Evolutionary conservation across 768 basidiomycete genomes (phyloP), one percentile per base, ranked within the genome.

Genomic region (Cystobasidium onofrii): DNA sequence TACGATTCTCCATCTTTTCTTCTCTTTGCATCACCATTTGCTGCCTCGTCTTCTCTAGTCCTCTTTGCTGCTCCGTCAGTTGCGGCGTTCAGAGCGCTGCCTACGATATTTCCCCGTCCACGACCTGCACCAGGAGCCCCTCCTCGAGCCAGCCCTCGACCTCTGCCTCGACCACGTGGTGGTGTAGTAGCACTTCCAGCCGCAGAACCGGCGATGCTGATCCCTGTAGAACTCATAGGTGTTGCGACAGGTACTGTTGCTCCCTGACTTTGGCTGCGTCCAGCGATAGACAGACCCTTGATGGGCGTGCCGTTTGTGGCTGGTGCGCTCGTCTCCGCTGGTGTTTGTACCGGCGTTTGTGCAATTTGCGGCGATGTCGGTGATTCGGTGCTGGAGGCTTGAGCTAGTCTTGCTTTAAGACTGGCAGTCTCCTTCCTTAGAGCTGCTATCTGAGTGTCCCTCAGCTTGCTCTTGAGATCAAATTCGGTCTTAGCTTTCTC

Each of bases 131-230:
- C 62, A 13, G 79, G 82, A 17, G 81, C 77, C 1, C 79, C 79
- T 12, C 78, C 80, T 39, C 80, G 62, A 78, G 20, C 81, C 79
- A 78, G 80, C 36, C 83, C 80, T 31, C 80, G 75, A 75, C 72
- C 67, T n/a, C 75, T 29, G 17, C 57, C 54, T 39, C 29, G 33
- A 20, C 70, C 74, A 52, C 46, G 13, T 9, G 17, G 7, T 31
- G 31, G 6, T 10, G 66, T 36, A 4, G 78, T 76, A 7, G 43
- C 27, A 31, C 25, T 4, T 50, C 46, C 64, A 3, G 73, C 31
- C 18, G 62, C 63, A 1, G 43, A 10, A 1, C 23, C 64, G 3
- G 52, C 43, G 0, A 29, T 62, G 33, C 27, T 60, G 18, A 77
- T 74, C 25, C 77, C 31, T 25, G 80, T 64, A 4, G 77, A 71